A percentile compares a stretch with the other conserved stretches of the same genome.
phyloP scores from a whole-genome alignment of 2,329 filamentous ascomycete species.

The Fusarium sp. region DNA sequence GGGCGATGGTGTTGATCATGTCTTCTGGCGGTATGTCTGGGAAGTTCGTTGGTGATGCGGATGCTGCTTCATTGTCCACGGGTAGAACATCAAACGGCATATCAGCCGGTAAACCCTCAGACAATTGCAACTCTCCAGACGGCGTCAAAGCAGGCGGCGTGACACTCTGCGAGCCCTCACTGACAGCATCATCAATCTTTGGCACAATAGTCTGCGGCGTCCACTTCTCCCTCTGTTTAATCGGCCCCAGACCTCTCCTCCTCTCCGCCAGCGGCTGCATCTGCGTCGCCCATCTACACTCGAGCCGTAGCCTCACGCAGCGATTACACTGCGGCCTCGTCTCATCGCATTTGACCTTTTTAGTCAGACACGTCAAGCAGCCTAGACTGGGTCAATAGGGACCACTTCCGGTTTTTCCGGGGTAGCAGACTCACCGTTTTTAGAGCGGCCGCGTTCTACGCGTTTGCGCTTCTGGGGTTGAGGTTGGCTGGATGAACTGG shows the following conservation, averaged over 20 bases:
- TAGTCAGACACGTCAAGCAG: conserved; percentile 1
- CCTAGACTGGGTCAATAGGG: neutral
- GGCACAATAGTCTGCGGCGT: neutral
- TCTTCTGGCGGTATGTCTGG: neutral
- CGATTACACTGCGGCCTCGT: neutral
- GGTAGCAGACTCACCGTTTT: conserved; percentile 1
- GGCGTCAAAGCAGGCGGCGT: neutral
- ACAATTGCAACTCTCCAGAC: neutral
- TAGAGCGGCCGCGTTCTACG: conserved; percentile 15
- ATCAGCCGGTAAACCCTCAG: rapidly evolving
- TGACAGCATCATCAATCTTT: neutral
- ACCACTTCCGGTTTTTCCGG: neutral
- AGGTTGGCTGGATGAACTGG: neutral
- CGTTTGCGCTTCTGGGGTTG: neutral
- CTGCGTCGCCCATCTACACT: neutral
- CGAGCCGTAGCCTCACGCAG: neutral
- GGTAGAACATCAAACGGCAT: neutral
- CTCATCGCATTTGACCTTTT: conserved; percentile 18
- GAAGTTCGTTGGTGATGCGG: neutral
- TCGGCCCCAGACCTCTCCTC: neutral
- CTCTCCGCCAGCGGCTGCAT: neutral
- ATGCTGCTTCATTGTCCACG: rapidly evolving
- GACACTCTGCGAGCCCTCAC: neutral
- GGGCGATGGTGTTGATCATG: neutral
- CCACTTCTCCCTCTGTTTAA: conserved; percentile 1